Evolutionary conservation across 2,329 filamentous ascomycete genomes (phyloP).

Genomic region (Arthrobotrys sphaeroides): DNA sequence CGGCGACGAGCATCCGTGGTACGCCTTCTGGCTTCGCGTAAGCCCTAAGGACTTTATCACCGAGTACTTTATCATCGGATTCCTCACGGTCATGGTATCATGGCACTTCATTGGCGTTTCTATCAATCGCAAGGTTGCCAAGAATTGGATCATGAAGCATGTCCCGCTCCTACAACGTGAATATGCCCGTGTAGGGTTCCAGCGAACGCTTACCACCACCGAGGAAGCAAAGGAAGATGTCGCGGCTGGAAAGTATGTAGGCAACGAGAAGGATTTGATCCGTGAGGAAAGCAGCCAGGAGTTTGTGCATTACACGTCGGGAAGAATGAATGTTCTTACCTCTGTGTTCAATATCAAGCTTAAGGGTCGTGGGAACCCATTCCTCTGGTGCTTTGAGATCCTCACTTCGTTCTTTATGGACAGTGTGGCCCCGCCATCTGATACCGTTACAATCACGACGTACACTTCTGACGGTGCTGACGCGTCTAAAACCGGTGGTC

Average conservation of each 20-base stretch:
- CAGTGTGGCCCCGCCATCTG: slow-evolving; percentile 73
- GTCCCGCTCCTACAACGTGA: slow-evolving; percentile 77
- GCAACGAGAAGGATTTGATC: slow-evolving; percentile 31
- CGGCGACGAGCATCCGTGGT: slow-evolving; percentile 69
- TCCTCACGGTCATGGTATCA: slow-evolving; percentile 77
- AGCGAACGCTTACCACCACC: slow-evolving; percentile 61
- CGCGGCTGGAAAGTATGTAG: slow-evolving; percentile 47
- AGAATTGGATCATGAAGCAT: slow-evolving; percentile 80
- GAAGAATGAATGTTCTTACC: slow-evolving; percentile 91
- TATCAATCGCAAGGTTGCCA: slow-evolving; percentile 81
- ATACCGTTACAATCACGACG: slow-evolving; percentile 77
- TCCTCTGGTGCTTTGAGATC: slow-evolving; percentile 73
- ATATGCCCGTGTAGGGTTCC: slow-evolving; percentile 87
- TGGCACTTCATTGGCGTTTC: slow-evolving; percentile 83
- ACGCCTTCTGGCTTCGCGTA: slow-evolving; percentile 92
- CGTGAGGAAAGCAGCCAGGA: slow-evolving; percentile 84
- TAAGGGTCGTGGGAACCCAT: slow-evolving; percentile 86
- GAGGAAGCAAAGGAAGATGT: slow-evolving; percentile 64
- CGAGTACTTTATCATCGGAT: slow-evolving; percentile 81
- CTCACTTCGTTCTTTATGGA: slow-evolving; percentile 81
- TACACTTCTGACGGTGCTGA: slow-evolving; percentile 96
- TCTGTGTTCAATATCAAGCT: slow-evolving; percentile 84
- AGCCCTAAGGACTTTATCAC: slow-evolving; percentile 83
- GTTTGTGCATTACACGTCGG: slow-evolving; percentile 86
- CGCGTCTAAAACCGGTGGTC: slow-evolving; percentile 69